phyloP scores from a whole-genome alignment of 2,329 filamentous ascomycete species.

The Pseudogymnoascus sp. region DNA sequence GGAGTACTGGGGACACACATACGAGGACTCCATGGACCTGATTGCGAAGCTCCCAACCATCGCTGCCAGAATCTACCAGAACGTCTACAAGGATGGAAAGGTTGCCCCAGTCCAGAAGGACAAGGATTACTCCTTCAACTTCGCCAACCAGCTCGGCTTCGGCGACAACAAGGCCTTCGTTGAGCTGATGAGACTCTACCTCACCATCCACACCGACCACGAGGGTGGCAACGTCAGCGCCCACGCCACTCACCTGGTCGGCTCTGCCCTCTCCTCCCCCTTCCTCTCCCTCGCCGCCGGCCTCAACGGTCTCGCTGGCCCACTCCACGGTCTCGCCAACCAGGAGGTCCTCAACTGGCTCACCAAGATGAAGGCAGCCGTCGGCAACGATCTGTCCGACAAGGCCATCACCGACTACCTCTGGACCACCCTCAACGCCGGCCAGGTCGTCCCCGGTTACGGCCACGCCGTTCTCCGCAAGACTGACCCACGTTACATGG shows the following conservation, averaged over 20 bases:
- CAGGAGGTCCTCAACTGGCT: constrained; percentile 99
- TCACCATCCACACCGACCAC: constrained; percentile 99
- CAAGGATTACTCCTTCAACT: constrained; percentile 99
- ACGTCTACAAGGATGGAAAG: constrained; percentile 99
- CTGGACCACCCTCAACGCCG: constrained; percentile 91
- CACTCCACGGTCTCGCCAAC: constrained; percentile 98
- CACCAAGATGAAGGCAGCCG: constrained; percentile 91
- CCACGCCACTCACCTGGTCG: constrained; percentile 97
- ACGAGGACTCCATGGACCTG: constrained; percentile 99
- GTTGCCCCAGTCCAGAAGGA: constrained; percentile 93
- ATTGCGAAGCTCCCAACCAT: constrained; percentile 99
- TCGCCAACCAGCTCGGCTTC: constrained; percentile 98
- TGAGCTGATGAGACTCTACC: constrained; percentile 96
- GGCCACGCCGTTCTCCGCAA: constrained; percentile 98
- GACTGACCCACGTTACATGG: constrained; percentile 98
- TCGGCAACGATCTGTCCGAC: constrained; percentile 94
- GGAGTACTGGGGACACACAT: constrained; percentile 99
- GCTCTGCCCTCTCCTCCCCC: constrained; percentile 90
- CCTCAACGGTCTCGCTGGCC: constrained; percentile 95
- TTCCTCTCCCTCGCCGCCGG: constrained; percentile 95
- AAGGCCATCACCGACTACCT: constrained; percentile 97
- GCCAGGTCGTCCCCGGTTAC: constrained; percentile 95
- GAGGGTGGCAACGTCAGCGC: constrained; percentile 98
- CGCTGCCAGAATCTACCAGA: constrained; percentile 98
- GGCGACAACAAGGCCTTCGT: constrained; percentile 92